Evolutionary conservation across 164 flowering plant species (phyloP).

Genomic region (Aristolochia fimbriata): DNA sequence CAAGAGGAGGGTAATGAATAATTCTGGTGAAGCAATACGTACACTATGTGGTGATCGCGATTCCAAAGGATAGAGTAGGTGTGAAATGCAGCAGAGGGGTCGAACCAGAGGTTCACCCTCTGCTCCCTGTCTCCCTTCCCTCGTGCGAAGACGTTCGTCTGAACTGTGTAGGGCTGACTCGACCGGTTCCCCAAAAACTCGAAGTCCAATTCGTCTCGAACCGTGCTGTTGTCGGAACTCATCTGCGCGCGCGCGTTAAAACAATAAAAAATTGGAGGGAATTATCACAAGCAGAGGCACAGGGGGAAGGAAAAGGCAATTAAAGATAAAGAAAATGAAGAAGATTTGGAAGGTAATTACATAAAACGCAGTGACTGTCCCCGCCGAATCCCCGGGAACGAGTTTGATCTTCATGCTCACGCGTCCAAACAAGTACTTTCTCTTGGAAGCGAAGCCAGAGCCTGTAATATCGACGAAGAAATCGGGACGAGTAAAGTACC

Average conservation of each 20-base stretch:
- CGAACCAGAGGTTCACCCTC: constrained; percentile 60
- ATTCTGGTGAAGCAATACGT: constrained; percentile 9
- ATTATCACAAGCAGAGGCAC: too few relatives aligned
- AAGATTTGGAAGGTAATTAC: constrained; percentile 12
- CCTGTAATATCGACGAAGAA: constrained; percentile 15
- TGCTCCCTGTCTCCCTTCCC: constrained; percentile 59
- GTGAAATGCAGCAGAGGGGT: constrained; percentile 46
- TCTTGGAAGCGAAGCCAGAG: constrained; percentile 58
- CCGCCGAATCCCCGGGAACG: constrained; percentile 65
- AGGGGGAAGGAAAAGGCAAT: too few relatives aligned
- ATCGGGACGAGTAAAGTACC: not conserved
- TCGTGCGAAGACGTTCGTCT: constrained; percentile 47
- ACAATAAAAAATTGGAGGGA: too few relatives aligned
- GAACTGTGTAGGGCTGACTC: constrained; percentile 58
- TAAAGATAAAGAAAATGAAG: too few relatives aligned
- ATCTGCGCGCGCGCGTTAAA: constrained; percentile 14
- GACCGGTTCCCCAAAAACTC: constrained; percentile 55
- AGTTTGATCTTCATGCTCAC: constrained; percentile 66
- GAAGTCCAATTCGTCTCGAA: constrained; percentile 52
- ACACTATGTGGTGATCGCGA: constrained; percentile 34
- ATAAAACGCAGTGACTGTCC: constrained; percentile 65
- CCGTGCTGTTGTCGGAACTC: constrained; percentile 35
- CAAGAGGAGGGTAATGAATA: too few relatives aligned
- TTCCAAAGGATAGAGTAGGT: constrained; percentile 46
- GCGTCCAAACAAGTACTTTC: constrained; percentile 43